Evolutionary conservation across 2,329 filamentous ascomycete genomes (phyloP), one percentile per base, ranked within the genome.

Genomic region (Penicillium paneum): DNA sequence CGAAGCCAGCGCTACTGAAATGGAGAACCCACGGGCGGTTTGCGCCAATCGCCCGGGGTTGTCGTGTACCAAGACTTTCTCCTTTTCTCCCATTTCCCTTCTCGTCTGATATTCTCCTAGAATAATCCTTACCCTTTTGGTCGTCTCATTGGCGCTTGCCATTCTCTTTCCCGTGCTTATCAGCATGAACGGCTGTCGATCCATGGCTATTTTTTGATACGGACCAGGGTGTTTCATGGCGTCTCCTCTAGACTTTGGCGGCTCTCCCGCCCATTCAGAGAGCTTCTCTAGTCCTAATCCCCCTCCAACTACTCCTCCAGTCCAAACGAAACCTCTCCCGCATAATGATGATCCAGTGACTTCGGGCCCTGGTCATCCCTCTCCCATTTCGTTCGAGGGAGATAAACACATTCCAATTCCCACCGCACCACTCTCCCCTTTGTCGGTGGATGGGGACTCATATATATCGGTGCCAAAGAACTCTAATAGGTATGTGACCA

Each of bases 291-390:
- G 39, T 58, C 44, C 29, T 32, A 44, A 45, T 49, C 49, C 47
- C 57, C 56, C 49, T 43, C 67, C 75, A 38, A 74, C 76, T 57
- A 73, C 75, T 51, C 39, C 47, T 40, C 58, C 34, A 45, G 73
- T 82, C 55, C 77, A 77, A 62, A 76, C 81, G 62, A 83, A 83
- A 68, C 80, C 81, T 63, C 69, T 84, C 58, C 81, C 81, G 57
- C 70, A 74, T 56, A 76, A 76, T 71, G 73, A 74, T 58, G 78
- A 79, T 48, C 76, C 28, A 43, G 47, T 77, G 56, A 65, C 57
- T 48, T 36, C 66, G 39, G 58, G 54, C 46, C 58, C 57, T 54
- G 58, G 58, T 28, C 58, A 59, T 44, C 57, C 63, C 43, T 61
- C 64, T 49, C 47, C 63, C 50, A 62, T 58, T 63, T 65, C 61